These are phyloP conservation scores for Pseudotulostoma volvatum DNA, from an alignment of 495 filamentous ascomycete species.

Conservation along the genomic window DNA sequence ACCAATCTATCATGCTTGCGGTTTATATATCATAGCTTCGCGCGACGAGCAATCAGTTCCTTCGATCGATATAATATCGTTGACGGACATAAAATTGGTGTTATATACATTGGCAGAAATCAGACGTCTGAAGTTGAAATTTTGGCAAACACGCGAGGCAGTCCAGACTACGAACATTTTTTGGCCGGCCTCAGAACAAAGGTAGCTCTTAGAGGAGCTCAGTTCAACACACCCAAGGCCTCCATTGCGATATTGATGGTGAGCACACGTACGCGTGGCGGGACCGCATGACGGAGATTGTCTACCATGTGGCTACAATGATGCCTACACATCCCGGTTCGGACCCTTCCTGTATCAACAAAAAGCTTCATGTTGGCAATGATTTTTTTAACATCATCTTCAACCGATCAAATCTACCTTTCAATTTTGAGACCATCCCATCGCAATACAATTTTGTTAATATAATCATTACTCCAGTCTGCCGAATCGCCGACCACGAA, in stretches of 20 bases:
- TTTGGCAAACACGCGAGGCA: conserved; percentile 66
- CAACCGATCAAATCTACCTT: conserved; percentile 80
- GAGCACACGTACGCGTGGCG: conserved; percentile 82
- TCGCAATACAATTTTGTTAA: conserved; percentile 91
- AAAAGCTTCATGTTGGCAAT: conserved; percentile 94
- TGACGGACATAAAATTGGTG: conserved; percentile 87
- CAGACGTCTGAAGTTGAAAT: conserved; percentile 72
- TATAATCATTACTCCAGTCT: conserved; percentile 85
- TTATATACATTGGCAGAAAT: conserved; percentile 76
- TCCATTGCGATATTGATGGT: conserved; percentile 76
- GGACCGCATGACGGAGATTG: conserved; percentile 83
- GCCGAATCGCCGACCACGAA: conserved; percentile 26
- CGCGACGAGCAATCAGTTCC: conserved; percentile 53
- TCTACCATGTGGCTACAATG: conserved; percentile 89
- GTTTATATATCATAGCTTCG: too few relatives aligned
- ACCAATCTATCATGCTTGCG: too few relatives aligned
- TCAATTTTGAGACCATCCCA: conserved; percentile 80
- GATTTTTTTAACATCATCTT: conserved; percentile 97
- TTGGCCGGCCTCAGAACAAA: conserved; percentile 64
- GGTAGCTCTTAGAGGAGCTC: conserved; percentile 59
- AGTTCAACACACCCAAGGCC: conserved; percentile 85
- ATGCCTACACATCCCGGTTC: conserved; percentile 77
- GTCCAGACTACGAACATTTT: conserved; percentile 72
- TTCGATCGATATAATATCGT: conserved; percentile 86
- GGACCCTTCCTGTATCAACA: conserved; percentile 59